Conservation (phyloP, 305 asterid species). For the Fraxinus sp. region DNA sequence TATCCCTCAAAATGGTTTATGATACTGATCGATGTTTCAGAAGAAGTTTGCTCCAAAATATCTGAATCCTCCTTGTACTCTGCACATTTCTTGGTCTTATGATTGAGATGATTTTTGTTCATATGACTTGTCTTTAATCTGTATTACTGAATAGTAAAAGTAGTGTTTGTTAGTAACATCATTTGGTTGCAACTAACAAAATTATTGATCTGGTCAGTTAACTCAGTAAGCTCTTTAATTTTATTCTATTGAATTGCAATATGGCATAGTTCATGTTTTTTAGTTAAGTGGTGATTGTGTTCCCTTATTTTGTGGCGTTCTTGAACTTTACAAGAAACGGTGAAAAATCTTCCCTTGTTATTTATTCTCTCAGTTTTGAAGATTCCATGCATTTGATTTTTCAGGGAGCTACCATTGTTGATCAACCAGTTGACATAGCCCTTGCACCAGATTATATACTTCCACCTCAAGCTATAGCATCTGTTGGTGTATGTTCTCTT, state of each 20-base stretch:
- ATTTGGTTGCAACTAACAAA: not conserved
- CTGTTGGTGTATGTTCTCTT: constrained; percentile 33
- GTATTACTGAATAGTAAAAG: not conserved
- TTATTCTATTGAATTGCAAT: not conserved
- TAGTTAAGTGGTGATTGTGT: not conserved
- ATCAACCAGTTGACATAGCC: constrained; percentile 59
- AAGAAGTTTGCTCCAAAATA: not conserved
- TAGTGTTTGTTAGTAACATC: not conserved
- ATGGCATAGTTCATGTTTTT: not conserved
- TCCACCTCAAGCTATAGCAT: constrained; percentile 43
- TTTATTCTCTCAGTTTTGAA: not conserved
- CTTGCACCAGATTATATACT: constrained; percentile 50
- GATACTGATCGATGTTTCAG: not conserved
- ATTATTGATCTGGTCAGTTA: not conserved
- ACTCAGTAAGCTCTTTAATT: not conserved
- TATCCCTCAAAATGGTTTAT: not conserved
- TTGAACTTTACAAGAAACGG: not conserved
- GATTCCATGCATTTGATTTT: not conserved
- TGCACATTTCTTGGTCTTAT: not conserved
- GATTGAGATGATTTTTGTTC: not conserved
- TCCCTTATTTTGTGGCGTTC: not conserved
- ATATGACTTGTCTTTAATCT: not conserved
- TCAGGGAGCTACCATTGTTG: constrained; percentile 79
- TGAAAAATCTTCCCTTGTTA: not conserved
- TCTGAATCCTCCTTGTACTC: not conserved